phyloP scores from a whole-genome alignment of 306 rosid genomes.

The Quercus variabilis region DNA sequence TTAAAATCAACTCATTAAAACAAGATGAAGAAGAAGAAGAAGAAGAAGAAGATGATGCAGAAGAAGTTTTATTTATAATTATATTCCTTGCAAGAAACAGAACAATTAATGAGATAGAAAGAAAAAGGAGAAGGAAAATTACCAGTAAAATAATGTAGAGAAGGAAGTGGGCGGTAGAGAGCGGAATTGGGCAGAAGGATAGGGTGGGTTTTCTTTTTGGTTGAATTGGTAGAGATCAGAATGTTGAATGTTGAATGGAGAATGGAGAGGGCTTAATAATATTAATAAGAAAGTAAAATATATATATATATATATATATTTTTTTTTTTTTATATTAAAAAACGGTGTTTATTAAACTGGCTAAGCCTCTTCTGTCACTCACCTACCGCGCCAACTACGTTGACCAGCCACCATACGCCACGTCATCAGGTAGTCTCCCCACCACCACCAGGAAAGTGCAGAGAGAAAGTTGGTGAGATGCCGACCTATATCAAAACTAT shows the following conservation, averaged over 20 bases:
- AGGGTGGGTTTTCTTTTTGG: neutral
- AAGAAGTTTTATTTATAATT: no score
- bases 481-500: neutral
- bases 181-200: neutral
- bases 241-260: no score
- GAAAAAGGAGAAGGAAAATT: neutral
- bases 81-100: neutral
- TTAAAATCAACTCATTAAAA: no score
- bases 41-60: no score
- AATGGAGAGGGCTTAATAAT: no score
- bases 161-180: neutral
- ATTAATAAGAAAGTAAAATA: no score
- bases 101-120: neutral
- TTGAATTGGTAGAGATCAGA: neutral
- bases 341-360: neutral
- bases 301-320: no score
- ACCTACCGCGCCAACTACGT: conserved; percentile 26
- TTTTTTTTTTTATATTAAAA: no score
- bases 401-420: neutral
- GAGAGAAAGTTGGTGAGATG: neutral
- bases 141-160: neutral
- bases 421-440: neutral
- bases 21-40: no score
- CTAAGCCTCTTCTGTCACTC: neutral
- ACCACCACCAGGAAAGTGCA: no score